Evolutionary conservation across 495 filamentous ascomycete species (phyloP), one percentile per base, ranked within the genome.

Genomic region (Hypomontagnella monticulosa): DNA sequence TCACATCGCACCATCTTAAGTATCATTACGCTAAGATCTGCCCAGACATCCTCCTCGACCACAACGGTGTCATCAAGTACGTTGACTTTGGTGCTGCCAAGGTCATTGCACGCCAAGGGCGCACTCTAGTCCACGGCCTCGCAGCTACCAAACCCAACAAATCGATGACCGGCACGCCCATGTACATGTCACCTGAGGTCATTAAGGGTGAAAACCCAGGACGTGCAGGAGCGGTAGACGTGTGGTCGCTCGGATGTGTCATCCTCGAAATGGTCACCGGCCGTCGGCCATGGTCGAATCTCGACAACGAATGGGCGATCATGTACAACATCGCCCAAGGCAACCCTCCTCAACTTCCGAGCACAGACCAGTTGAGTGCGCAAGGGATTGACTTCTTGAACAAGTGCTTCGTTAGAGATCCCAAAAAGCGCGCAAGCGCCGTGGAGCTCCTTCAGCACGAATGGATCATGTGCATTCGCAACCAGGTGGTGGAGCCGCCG

Each of bases 261-360:
- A 91, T 98, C 66, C 85, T 97, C 27, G 95, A 99, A 75, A 98
- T 98, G 96, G 92, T 93, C 14, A 98, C 93, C 1, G 95, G 95
- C 30, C 87, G 93, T 50, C 88, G 96, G 23, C 95, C 95, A 15
- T 99, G 95, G 95, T 93, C 93, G n/a, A 90, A 88, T 63, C 85
- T 98, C 5, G 95, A 99, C 79, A 99, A 99, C 74, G 95, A 99
- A 75, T 99, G 95, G 94, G 95, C 95, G 33, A 98, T 99, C 79
- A 99, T 99, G 95, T 99, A 97, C 85, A 97, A 98, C 76, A 99
- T 99, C 63, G 95, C 95, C 3, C 93, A 96, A 70, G 95, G 95
- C 53, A 96, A 97, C 65, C 88, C 91, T 54, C 95, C 95, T 2
- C 88, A 91, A 62, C 81, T 98, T 30, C 95, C 95, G 11, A 79